These are phyloP conservation scores for Eutreptiella sp. DNA, from an alignment of 208 protist species.

Conservation along the genomic window DNA sequence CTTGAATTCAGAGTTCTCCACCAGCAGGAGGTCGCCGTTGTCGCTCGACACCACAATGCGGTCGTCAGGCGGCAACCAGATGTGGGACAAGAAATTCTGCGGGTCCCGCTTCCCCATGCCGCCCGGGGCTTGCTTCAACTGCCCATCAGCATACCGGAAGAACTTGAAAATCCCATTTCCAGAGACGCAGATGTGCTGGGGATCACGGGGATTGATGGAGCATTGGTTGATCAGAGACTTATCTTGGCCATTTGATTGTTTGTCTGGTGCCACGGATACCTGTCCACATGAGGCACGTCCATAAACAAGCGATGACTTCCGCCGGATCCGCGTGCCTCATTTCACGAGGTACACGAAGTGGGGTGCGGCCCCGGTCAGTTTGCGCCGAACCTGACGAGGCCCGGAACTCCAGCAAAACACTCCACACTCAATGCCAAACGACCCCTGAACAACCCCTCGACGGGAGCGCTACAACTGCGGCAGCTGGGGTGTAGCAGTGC, in stretches of 20 bases:
- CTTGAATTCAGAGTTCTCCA: slow-evolving; percentile 76
- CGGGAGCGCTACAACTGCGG: no score
- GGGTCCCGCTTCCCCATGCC: slow-evolving; percentile 53
- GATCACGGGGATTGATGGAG: slow-evolving; percentile 78
- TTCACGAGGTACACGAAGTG: no score
- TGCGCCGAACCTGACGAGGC: no score
- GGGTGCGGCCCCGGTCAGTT: no score
- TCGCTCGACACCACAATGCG: slow-evolving; percentile 81
- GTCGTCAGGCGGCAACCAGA: slow-evolving; percentile 78
- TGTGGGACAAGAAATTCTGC: slow-evolving; percentile 80
- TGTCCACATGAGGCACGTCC: neutral
- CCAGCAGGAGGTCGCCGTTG: slow-evolving; percentile 85
- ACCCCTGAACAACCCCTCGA: no score
- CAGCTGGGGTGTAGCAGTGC: no score
- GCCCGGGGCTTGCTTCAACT: slow-evolving; percentile 52
- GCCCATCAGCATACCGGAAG: slow-evolving; percentile 66
- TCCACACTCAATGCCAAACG: no score
- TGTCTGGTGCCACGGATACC: slow-evolving; percentile 50
- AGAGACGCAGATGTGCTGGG: slow-evolving; percentile 76
- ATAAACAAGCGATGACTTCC: neutral
- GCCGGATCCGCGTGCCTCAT: no score
- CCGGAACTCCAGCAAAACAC: no score
- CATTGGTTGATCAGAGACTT: slow-evolving; percentile 66
- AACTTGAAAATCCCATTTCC: slow-evolving; percentile 78
- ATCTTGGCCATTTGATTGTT: slow-evolving; percentile 43